Evolutionary conservation across 345 rosid genomes (phyloP).

Genomic region (Aquilaria malaccensis): DNA sequence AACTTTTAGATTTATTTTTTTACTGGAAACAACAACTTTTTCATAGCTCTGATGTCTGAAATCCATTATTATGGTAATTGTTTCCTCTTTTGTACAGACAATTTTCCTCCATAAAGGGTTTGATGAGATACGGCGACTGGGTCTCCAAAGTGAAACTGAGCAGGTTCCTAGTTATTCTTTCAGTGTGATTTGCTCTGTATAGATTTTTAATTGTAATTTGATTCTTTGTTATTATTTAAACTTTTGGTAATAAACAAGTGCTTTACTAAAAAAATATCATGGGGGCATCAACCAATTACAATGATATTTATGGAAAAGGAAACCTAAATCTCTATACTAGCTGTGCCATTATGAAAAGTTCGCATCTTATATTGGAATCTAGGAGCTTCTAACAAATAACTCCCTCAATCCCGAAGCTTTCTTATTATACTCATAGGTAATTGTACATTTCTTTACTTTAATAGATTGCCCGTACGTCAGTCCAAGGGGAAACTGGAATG

Average conservation of each 20-base stretch:
- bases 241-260: too few relatives aligned
- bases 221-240: not conserved
- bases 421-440: too few relatives aligned
- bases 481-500: conserved; percentile 84
- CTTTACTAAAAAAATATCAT: too few relatives aligned
- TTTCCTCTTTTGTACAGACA: conserved; percentile 32
- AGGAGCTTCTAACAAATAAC: too few relatives aligned
- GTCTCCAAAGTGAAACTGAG: conserved; percentile 79
- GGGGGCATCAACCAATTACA: too few relatives aligned
- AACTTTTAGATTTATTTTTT: too few relatives aligned
- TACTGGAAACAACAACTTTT: too few relatives aligned
- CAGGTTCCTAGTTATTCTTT: conserved; percentile 41
- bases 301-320: not conserved
- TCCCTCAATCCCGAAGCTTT: too few relatives aligned
- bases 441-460: conserved; percentile 14
- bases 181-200: conserved; percentile 9
- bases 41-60: not conserved
- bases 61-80: not conserved
- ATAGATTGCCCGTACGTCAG: conserved; percentile 83
- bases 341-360: too few relatives aligned
- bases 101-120: conserved; percentile 94
- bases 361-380: too few relatives aligned
- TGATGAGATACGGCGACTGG: conserved; percentile 94
- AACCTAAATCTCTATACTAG: too few relatives aligned
- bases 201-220: not conserved